Evolutionary conservation across 2,329 filamentous ascomycete species (phyloP).

Genomic region (Dactylellina parvicollis): DNA sequence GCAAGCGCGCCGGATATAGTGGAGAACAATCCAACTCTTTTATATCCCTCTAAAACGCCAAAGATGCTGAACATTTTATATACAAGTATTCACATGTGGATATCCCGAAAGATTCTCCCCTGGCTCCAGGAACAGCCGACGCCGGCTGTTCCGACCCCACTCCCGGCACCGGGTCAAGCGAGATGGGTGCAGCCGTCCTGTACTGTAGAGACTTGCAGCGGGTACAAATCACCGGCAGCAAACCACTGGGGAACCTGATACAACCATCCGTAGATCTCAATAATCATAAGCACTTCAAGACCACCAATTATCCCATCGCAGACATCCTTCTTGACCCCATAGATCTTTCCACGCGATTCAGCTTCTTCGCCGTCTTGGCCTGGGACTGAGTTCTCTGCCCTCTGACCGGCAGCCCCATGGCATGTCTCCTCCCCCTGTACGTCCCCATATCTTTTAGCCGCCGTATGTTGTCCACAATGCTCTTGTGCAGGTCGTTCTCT

Average conservation of each 20-base stretch:
- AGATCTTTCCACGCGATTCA: constrained; percentile 69
- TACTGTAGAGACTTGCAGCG: no score
- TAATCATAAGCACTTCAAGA: no score
- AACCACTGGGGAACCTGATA: no score
- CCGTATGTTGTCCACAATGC: constrained; percentile 84
- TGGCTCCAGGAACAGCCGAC: no score
- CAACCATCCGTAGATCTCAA: no score
- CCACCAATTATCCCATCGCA: neutral
- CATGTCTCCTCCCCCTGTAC: constrained; percentile 88
- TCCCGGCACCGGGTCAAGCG: no score
- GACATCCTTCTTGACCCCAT: constrained; percentile 54
- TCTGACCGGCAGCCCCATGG: constrained; percentile 83
- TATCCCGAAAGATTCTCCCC: no score
- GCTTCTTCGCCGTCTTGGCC: constrained; percentile 70
- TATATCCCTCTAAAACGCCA: neutral
- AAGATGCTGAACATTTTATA: neutral
- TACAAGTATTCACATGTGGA: constrained; percentile 13
- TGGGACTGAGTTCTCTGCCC: constrained; percentile 88
- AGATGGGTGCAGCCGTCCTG: no score
- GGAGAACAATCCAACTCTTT: no score
- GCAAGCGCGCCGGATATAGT: no score
- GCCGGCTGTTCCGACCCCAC: no score
- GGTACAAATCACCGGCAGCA: no score
- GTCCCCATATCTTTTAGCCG: constrained; percentile 89
- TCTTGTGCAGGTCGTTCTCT: constrained; percentile 83